Percentiles rank a stretch among this genome's conserved stretches.
Conservation (phyloP, 805 yeast species). For the Saccharomycopsis lassenensis region DNA sequence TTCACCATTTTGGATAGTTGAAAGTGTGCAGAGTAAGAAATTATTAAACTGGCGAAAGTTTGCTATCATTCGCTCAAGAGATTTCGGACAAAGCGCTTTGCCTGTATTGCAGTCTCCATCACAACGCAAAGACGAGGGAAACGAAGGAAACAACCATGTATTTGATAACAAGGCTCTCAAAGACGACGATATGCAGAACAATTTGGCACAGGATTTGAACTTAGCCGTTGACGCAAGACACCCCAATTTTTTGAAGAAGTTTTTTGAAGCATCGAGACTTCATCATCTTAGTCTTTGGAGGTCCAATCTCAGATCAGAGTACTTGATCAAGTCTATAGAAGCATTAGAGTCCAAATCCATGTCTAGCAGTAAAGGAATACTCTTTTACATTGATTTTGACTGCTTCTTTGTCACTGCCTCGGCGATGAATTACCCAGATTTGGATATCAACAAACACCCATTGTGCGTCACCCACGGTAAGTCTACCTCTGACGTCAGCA, state of each 20-base stretch:
- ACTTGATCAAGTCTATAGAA: slow-evolving; percentile 37
- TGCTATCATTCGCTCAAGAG: slow-evolving; percentile 36
- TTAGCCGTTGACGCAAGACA: slow-evolving; percentile 48
- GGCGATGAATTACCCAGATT: slow-evolving; percentile 41
- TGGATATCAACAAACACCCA: slow-evolving; percentile 39
- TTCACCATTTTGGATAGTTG: slow-evolving; percentile 70
- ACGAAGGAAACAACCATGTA: too few species aligned
- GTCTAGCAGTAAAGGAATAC: slow-evolving; percentile 20
- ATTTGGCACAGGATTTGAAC: too few species aligned
- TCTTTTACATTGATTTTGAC: slow-evolving; percentile 85
- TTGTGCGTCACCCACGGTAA: slow-evolving; percentile 49
- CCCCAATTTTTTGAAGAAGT: slow-evolving; percentile 62
- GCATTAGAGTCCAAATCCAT: slow-evolving; percentile 10
- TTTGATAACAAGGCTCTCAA: too few species aligned
- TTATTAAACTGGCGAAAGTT: slow-evolving; percentile 65
- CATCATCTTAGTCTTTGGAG: slow-evolving; percentile 90
- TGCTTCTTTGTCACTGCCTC: slow-evolving; percentile 90
- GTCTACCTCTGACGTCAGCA: slow-evolving; percentile 68
- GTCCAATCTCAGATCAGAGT: slow-evolving; percentile 53
- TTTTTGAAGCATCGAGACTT: slow-evolving; percentile 71
- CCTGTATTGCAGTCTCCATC: too few species aligned
- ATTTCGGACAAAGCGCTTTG: slow-evolving; percentile 43
- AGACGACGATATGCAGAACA: too few species aligned
- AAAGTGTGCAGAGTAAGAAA: slow-evolving; percentile 39
- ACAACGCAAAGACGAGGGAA: too few species aligned